Conservation (phyloP, 306 rosid species). For the Quercus ilex region DNA sequence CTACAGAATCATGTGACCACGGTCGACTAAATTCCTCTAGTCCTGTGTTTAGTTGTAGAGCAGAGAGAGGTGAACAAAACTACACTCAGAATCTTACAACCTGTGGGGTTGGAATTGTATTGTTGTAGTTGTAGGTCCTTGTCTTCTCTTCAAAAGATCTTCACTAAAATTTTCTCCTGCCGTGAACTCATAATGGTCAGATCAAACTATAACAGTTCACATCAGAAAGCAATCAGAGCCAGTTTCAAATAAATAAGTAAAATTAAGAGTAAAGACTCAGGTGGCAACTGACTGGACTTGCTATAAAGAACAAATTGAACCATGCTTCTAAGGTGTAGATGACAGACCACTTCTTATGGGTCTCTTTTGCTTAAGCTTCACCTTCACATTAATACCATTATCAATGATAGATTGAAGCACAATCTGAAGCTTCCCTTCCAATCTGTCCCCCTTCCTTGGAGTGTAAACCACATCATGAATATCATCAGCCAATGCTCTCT, state of each 20-base stretch:
- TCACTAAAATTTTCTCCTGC: too few relatives aligned
- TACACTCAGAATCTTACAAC: not conserved
- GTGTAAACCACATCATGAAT: slow-evolving; percentile 74
- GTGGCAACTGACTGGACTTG: not conserved
- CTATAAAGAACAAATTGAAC: not conserved
- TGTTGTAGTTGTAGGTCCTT: too few relatives aligned
- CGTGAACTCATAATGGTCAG: too few relatives aligned
- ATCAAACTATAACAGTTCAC: too few relatives aligned
- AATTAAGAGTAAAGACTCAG: not conserved
- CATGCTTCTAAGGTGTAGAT: not conserved
- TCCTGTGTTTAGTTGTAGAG: not conserved
- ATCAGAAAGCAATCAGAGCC: not conserved
- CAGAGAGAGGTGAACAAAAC: not conserved
- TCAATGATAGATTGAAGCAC: slow-evolving; percentile 48
- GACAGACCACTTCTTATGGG: slow-evolving; percentile 35
- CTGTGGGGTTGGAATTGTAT: too few relatives aligned
- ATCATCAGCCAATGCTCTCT: slow-evolving; percentile 86
- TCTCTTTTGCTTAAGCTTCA: slow-evolving; percentile 70
- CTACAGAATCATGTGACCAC: not conserved
- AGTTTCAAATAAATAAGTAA: not conserved
- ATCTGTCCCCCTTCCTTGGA: slow-evolving; percentile 76
- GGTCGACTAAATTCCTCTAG: too few relatives aligned
- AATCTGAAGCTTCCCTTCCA: slow-evolving; percentile 69
- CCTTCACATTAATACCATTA: slow-evolving; percentile 56
- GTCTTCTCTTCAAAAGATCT: too few relatives aligned